phyloP scores from a whole-genome alignment of 257 asterid genomes.

The Solanum tarapatanum region DNA sequence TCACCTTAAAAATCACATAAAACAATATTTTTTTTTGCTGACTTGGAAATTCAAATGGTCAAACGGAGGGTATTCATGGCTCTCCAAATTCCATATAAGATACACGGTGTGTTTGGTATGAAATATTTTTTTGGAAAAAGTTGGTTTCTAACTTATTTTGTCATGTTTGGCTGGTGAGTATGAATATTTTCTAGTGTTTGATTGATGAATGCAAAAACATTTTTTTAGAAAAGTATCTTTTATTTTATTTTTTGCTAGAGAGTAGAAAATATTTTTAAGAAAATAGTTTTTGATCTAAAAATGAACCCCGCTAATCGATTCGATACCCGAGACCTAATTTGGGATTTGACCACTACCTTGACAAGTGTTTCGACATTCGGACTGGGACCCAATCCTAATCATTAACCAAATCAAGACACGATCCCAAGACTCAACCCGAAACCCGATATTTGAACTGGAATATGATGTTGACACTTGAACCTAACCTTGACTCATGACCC shows the following conservation, averaged over 20 bases:
- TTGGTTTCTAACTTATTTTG: background rate
- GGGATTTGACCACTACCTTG: background rate
- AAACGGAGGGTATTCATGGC: no score
- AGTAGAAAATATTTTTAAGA: no score
- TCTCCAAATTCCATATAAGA: no score
- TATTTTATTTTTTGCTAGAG: no score
- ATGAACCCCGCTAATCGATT: no score
- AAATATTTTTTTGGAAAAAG: no score
- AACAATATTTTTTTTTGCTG: no score
- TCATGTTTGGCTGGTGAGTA: background rate
- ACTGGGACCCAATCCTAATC: background rate
- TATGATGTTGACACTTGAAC: background rate
- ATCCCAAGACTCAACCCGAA: background rate
- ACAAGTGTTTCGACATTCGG: background rate
- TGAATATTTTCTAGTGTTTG: background rate
- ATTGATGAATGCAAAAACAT: background rate
- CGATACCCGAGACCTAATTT: background rate
- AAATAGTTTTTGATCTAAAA: no score
- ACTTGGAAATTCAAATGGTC: no score
- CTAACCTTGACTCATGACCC: no score
- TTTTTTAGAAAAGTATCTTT: background rate
- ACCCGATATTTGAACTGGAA: background rate
- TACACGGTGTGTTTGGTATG: background rate
- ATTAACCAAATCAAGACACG: background rate
- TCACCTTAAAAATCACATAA: no score